Percentiles rank a stretch among this genome's conserved stretches.
Evolutionary conservation across 2,329 filamentous ascomycete genomes (phyloP).

Genomic region (Chalaropsis ovoidea): DNA sequence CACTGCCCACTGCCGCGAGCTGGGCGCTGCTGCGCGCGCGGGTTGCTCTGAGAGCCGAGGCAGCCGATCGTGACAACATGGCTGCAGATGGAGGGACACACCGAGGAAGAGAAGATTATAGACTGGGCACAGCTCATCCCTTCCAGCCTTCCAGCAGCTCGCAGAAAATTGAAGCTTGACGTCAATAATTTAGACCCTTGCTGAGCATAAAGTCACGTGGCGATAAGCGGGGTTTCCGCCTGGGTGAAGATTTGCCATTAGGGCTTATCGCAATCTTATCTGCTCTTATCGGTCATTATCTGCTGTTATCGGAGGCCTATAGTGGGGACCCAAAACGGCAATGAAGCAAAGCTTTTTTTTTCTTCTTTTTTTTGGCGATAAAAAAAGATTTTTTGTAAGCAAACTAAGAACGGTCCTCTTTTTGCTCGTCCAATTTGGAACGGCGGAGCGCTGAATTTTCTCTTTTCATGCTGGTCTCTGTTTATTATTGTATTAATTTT

Average conservation of each 20-base stretch:
- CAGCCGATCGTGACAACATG: conserved; percentile 10
- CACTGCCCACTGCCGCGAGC: background rate
- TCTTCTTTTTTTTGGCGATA: background rate
- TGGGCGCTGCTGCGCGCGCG: background rate
- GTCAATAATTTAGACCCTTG: conserved; percentile 20
- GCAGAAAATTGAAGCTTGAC: conserved; percentile 13
- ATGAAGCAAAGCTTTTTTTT: conserved; percentile 2
- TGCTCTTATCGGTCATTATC: conserved; percentile 16
- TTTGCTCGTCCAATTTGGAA: background rate
- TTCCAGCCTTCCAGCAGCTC: conserved; percentile 1
- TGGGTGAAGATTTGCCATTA: background rate
- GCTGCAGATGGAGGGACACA: background rate
- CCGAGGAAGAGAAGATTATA: too few species aligned
- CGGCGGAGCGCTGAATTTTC: background rate
- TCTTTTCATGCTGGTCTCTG: background rate
- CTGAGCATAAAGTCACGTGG: background rate
- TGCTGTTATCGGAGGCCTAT: background rate
- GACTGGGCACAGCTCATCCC: background rate
- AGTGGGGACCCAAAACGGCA: conserved; percentile 10
- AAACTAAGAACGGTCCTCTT: background rate
- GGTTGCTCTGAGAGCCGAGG: background rate
- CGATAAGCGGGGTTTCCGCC: background rate
- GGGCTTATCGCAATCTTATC: background rate
- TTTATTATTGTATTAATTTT: background rate
- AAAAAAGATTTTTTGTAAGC: conserved; percentile 10